Evolutionary conservation across 768 basidiomycete genomes (phyloP).

Genomic region (Pilatotrama ljubarskyi): DNA sequence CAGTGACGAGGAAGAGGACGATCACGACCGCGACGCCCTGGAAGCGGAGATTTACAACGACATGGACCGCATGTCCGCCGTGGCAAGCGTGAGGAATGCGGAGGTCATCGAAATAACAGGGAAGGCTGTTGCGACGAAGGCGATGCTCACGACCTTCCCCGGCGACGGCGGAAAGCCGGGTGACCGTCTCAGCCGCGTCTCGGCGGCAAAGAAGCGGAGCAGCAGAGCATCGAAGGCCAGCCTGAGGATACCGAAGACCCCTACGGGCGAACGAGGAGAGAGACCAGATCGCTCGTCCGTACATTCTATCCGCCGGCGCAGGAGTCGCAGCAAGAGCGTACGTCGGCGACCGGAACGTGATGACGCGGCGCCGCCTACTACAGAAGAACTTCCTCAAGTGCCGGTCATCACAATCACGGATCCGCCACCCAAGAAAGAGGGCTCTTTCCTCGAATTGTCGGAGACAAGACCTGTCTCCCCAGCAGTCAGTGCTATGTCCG

Average conservation of each 20-base stretch:
- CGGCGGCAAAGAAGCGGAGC: conserved; percentile 67
- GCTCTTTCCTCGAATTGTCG: conserved; percentile 29
- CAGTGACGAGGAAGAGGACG: conserved; percentile 20
- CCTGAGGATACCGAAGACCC: conserved; percentile 54
- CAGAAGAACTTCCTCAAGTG: conserved; percentile 20
- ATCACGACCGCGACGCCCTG: conserved; percentile 13
- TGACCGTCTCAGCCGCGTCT: conserved; percentile 46
- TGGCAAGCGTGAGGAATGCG: conserved; percentile 29
- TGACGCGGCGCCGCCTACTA: background rate
- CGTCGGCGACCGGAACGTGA: conserved; percentile 14
- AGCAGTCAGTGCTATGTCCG: background rate
- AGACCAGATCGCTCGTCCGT: conserved; percentile 19
- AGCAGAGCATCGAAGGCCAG: conserved; percentile 64
- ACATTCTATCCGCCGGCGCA: conserved; percentile 15
- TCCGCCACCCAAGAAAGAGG: conserved; percentile 15
- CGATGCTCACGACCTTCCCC: conserved; percentile 30
- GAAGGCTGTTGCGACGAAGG: conserved; percentile 39
- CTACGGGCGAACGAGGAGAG: conserved; percentile 19
- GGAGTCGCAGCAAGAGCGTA: conserved; percentile 28
- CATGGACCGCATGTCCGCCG: conserved; percentile 17
- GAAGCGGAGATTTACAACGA: conserved; percentile 32
- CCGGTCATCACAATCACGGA: conserved; percentile 23
- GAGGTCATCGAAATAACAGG: conserved; percentile 41
- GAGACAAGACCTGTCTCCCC: conserved; percentile 27
- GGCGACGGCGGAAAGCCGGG: conserved; percentile 29